Evolutionary conservation across 164 flowering plant genomes (phyloP), one percentile per base, ranked within the genome.

Genomic region (Akebia trifoliata): DNA sequence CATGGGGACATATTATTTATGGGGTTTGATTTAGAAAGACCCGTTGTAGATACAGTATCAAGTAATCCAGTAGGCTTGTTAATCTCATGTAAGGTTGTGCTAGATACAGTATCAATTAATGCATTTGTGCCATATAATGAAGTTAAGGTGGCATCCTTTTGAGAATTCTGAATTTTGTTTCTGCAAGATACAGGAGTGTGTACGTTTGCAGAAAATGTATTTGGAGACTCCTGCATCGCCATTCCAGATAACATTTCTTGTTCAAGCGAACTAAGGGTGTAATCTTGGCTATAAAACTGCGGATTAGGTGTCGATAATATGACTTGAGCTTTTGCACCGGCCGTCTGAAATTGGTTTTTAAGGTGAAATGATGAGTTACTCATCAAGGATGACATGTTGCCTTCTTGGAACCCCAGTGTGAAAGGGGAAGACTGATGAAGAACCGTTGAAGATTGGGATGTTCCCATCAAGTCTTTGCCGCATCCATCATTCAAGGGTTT

Each of bases 261-360:
- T 63, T 77, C 81, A n/a, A 71, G 50, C 21, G 78, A 69, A 56
- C 74, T 62, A 66, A 72, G 52, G 40, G 62, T 32, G 1, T 81
- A 78, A 70, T 48, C 65, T 25, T n/a, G n/a, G n/a, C n/a, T n/a
- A n/a, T n/a, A n/a, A n/a, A 53, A 39, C 45, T 64, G 64, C 60
- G 63, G 40, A 32, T 47, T 57, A 32, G 73, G 65, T 28, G 36
- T 11, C 20, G 67, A 38, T 50, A 65, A 57, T 62, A 55, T 59
- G 21, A 66, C 62, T 54, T 62, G 68, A 58, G 67, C 62, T 25
- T 58, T 59, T 29, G 59, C 34, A 20, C 54, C 60, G 32, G 44
- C 42, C 14, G 25, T 44, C 32, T 60, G 67, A 10, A 57, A 53
- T 37, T 65, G 68, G 47, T 48, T 61, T 35, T 15, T 46, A 34